phyloP scores from a whole-genome alignment of 805 yeast genomes.

The Vanderwaltozyma yarrowii region DNA sequence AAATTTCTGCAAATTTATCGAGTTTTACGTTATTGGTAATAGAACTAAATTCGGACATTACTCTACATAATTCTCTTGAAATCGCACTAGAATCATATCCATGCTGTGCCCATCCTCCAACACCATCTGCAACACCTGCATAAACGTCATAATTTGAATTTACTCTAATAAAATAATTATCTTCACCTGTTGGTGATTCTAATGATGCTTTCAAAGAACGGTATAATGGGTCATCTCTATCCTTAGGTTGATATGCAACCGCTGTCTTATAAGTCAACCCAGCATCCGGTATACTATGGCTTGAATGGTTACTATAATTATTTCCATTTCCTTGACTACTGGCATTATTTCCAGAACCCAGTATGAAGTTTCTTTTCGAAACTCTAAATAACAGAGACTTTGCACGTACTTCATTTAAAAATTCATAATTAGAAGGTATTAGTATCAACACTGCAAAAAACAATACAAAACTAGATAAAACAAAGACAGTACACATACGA shows the following conservation, averaged over 20 bases:
- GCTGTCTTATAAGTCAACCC: conserved; percentile 42
- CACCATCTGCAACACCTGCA: conserved; percentile 91
- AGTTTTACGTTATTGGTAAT: background rate
- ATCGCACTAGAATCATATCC: conserved; percentile 87
- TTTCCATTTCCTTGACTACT: background rate
- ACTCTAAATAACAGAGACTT: conserved; percentile 5
- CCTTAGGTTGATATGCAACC: conserved; percentile 68
- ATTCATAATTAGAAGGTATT: conserved; percentile 4
- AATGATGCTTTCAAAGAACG: conserved; percentile 24
- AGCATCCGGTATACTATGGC: conserved; percentile 4
- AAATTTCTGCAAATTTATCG: conserved; percentile 2
- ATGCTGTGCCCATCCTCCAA: conserved; percentile 93
- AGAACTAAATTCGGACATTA: conserved; percentile 32
- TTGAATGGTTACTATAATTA: background rate
- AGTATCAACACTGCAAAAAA: conserved; percentile 5
- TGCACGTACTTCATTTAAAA: conserved; percentile 1
- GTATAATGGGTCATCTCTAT: conserved; percentile 43
- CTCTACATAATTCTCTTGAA: conserved; percentile 63
- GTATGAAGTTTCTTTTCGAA: conserved; percentile 14
- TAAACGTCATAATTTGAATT: conserved; percentile 31
- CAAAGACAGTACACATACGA: conserved; percentile 14
- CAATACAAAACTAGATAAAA: conserved; percentile 6
- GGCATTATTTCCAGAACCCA: conserved; percentile 5
- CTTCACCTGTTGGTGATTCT: conserved; percentile 68
- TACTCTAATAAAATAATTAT: conserved; percentile 48